These are phyloP conservation scores for Carex littledalei DNA, from an alignment of 176 grass and related monocot genomes.

Conservation along the genomic window DNA sequence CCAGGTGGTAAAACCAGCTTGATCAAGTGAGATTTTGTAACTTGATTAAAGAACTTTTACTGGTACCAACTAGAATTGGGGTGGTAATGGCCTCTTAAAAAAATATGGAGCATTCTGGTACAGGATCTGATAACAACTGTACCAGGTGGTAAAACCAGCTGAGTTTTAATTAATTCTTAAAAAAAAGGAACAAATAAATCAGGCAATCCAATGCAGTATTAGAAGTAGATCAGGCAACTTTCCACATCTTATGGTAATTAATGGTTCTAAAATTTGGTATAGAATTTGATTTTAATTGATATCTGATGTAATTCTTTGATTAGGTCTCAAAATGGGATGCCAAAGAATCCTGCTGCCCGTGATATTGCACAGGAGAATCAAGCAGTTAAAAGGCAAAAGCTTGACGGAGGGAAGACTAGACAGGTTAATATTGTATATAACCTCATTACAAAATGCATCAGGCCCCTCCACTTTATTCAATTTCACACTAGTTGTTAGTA, in stretches of 20 bases:
- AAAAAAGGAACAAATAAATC: background rate
- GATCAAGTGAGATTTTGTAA: conserved; percentile 46
- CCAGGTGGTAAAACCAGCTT: conserved; percentile 16
- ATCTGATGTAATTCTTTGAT: background rate
- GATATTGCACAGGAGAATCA: conserved; percentile 75
- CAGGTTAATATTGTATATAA: conserved; percentile 36
- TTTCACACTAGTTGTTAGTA: background rate
- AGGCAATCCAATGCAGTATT: background rate
- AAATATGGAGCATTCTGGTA: background rate
- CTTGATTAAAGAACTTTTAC: background rate
- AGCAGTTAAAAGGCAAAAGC: conserved; percentile 86
- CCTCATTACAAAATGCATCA: background rate
- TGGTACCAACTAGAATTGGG: background rate
- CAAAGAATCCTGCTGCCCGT: conserved; percentile 17
- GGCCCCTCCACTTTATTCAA: background rate
- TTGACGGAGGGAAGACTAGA: conserved; percentile 65
- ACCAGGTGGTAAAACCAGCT: background rate
- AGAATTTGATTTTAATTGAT: background rate
- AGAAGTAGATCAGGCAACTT: background rate
- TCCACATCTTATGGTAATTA: background rate
- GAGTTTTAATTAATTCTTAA: background rate
- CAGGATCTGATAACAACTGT: background rate
- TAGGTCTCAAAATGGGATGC: conserved; percentile 16
- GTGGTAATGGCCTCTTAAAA: background rate
- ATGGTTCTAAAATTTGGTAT: background rate